Base-by-base conservation (phyloP, 2,329 filamentous ascomycete species). In the Xylaria sp. region DNA sequence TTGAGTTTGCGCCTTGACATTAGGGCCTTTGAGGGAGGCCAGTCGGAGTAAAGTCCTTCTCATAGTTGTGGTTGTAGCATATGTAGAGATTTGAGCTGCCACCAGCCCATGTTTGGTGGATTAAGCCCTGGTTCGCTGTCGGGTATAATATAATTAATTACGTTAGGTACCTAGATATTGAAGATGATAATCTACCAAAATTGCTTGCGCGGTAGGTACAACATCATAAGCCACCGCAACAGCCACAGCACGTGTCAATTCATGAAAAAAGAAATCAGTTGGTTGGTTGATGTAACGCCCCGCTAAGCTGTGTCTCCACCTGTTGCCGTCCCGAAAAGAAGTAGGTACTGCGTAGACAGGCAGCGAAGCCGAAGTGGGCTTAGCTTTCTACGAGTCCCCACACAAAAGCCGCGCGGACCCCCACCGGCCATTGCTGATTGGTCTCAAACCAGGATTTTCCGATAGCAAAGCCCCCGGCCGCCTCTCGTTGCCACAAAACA, bases 391-490 rank as follows among this genome's bases (percentile, higher is more conserved):
- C 20, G 25, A 45, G 42, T 20, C 42, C 20, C 42, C 20, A 22
- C 42, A 45, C 10, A 33, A 6, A 33, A 33, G 49, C 49, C 49
- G 49, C 49, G 5, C 27, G 15, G 7, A 15, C 49, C 49, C 49
- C 13, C 42, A 44, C 69, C 61, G 51, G 57, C 61, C 63, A 69
- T 72, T 68, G 68, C 66, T 71, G 62, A 68, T 63, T 64, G 22
- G 63, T 38, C 58, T 42, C 58, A 54, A 62, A 33, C 62, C 39
- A 44, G 42, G 55, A 62, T 55, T 57, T 63, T 69, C 69, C 70
- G 65, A 73, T 69, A 59, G 66, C 64, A 61, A 59, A 69, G 72
- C 73, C 73, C 71, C n/a, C n/a, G n/a, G n/a, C n/a, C n/a, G n/a
- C n/a, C n/a, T n/a, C 71, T 72, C 73, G 70, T 73, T 69, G 68